Base-by-base conservation (phyloP, 148 eudicot species). In the Nepenthes gracilis region DNA sequence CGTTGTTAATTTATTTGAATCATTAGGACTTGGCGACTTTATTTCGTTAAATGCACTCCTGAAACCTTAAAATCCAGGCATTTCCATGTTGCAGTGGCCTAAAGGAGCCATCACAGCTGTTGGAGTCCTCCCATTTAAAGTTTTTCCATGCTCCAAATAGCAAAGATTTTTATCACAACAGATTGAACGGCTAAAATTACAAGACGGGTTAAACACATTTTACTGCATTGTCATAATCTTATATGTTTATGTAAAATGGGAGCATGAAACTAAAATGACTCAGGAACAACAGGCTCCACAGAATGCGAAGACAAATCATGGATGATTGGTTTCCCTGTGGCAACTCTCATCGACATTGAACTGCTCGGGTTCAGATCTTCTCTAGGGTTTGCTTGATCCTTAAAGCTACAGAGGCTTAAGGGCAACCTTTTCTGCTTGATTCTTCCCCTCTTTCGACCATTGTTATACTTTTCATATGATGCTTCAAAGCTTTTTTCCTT, bases 381-480 rank as follows among this genome's bases (percentile, higher is more conserved):
- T 58, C 80, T 85, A 11, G 80, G 88, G 70, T 76, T 72, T 57
- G 71, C 74, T 72, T 70, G 78, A 79, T 85, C 96, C 76, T 78
- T 85, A 58, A 78, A 58, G 67, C 77, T 85, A 63, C 85, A 88
- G 69, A 81, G 67, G 76, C 96, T 92, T 64, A 92, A 61, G 1
- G 90, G 81, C 72, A 92, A 71, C 70, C 77, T 92, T 70, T 88
- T 92, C 70, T 88, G 97, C 74, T 88, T 92, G 51, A 80, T 72
- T 67, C 83, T 81, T 58, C 90, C 96, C 59, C 86, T 81, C 79
- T 88, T 92, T 64, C 82, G 81, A 72, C 80, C 81, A 47, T 55
- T 64, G 48, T 61, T 74, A 63, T 62, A 65, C 34, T 61, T 51
- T 61, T 83, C 88, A 70, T 78, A 6, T 6, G 48, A 45, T 45